Evolutionary conservation across 192 early-diverging fungal species (phyloP), one percentile per base, ranked within the genome.

Genomic region (Umbelopsis ramanniana): DNA sequence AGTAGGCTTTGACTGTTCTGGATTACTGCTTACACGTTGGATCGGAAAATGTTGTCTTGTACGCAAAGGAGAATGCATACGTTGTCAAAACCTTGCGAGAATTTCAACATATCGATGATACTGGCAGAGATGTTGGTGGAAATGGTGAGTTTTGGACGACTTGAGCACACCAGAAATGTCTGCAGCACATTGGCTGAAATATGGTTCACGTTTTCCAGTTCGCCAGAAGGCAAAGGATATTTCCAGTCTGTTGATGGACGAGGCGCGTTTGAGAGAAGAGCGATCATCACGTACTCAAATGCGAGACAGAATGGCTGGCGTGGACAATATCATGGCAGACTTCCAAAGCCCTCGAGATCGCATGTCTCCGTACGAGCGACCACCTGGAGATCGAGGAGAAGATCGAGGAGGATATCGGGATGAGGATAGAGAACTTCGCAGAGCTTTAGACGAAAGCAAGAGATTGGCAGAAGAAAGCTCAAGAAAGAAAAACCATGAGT

Each of bases 81-180:
- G 86, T 97, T 48, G 94, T 99, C 72, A 98, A 96, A 79, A 99
- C 97, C 6, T 83, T 98, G 72, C 93, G 93, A 67, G 97, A 99
- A 83, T 99, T 97, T 81, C 96, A 97, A 75, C 93, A 94, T 81
- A 87, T 96, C 57, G 96, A 98, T 79, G 96, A 99, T 24, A 84
- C 90, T 54, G 94, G 94, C 43, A 88, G 86, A 71, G 97, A 99
- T 78, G 93, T 94, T 82, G 97, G 97, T 8, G 84, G 84, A 3
- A 96, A 97, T 79, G 92, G 94, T 95, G 78, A 71, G 73, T 15
- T 48, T 1, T 35, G 22, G 53, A 35, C n/a, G n/a, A n/a, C n/a
- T 80, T 46, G 15, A 52, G 35, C 14, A 43, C 6, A 43, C 11
- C 52, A 19, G 37, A 48, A 48, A 72, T 33, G 63, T 15, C 60